These are phyloP conservation scores for Coniferiporia sulphurascens DNA, from an alignment of 1,284 basidiomycete species.

Conservation along the genomic window DNA sequence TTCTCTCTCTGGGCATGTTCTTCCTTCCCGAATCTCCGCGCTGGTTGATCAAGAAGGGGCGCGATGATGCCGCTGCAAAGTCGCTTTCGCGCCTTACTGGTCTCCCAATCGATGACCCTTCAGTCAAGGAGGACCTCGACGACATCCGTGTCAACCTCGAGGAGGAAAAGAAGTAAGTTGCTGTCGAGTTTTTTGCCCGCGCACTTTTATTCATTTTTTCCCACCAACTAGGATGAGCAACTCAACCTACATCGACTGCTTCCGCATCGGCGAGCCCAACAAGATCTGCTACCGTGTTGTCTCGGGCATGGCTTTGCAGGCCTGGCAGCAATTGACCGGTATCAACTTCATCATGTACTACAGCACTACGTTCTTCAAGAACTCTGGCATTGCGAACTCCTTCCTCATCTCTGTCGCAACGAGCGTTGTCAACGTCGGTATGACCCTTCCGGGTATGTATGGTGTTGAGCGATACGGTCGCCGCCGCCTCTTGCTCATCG, in stretches of 20 bases:
- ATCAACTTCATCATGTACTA: conserved; percentile 87
- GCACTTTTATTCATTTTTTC: background rate
- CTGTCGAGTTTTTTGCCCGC: background rate
- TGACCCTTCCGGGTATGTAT: conserved; percentile 67
- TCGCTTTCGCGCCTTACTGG: conserved; percentile 64
- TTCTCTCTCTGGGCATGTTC: conserved; percentile 60
- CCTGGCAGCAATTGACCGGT: conserved; percentile 79
- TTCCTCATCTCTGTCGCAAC: conserved; percentile 72
- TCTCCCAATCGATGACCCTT: conserved; percentile 44
- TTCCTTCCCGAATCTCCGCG: conserved; percentile 83
- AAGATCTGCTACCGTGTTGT: conserved; percentile 71
- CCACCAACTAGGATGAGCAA: conserved; percentile 22
- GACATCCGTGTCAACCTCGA: conserved; percentile 72
- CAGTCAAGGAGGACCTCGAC: conserved; percentile 55
- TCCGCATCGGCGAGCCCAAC: conserved; percentile 51
- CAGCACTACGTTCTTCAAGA: conserved; percentile 71
- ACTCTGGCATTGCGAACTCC: conserved; percentile 63
- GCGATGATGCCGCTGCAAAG: conserved; percentile 53
- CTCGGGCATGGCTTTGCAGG: conserved; percentile 74
- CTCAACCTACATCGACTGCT: conserved; percentile 56
- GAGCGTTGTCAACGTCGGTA: conserved; percentile 69
- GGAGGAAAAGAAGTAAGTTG: conserved; percentile 51
- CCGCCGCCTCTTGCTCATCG: conserved; percentile 69
- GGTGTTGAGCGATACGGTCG: conserved; percentile 72
- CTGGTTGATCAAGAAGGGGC: conserved; percentile 73